phyloP scores from a whole-genome alignment of 139 green algal genomes.

The Astrephomene gubernaculifera region DNA sequence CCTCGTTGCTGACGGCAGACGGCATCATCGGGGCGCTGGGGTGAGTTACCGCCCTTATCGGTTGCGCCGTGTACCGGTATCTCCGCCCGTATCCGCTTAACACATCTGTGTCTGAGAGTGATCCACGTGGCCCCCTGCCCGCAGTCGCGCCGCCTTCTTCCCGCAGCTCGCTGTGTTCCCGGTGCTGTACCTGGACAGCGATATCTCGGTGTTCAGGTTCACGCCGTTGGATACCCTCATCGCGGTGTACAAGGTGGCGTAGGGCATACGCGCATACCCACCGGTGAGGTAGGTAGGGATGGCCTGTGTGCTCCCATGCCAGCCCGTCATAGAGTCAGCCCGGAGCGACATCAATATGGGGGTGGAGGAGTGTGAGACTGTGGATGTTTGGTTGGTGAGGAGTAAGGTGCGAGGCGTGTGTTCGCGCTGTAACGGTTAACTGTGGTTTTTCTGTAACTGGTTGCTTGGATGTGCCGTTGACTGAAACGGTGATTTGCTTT shows the following conservation, averaged over 20 bases:
- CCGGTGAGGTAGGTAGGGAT: too few relatives aligned
- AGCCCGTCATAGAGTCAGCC: too few relatives aligned
- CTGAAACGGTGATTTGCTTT: too few relatives aligned
- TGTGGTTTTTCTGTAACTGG: too few relatives aligned
- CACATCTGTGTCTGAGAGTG: background rate
- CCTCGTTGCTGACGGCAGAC: background rate
- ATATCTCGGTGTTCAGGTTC: slow-evolving; percentile 68
- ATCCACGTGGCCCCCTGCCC: too few relatives aligned
- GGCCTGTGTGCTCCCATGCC: too few relatives aligned
- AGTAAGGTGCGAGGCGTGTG: too few relatives aligned
- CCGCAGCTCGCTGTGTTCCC: slow-evolving; percentile 62
- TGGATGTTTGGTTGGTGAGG: too few relatives aligned
- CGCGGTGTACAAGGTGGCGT: slow-evolving; percentile 26
- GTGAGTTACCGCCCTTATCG: slow-evolving; percentile 14
- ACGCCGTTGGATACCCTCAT: slow-evolving; percentile 62
- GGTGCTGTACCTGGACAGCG: slow-evolving; percentile 60
- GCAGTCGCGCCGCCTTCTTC: slow-evolving; percentile 59
- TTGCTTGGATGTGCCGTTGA: too few relatives aligned
- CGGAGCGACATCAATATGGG: too few relatives aligned
- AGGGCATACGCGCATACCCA: background rate
- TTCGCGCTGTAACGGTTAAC: too few relatives aligned
- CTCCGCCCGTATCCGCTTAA: background rate
- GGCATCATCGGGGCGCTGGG: background rate
- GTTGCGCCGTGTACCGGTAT: background rate
- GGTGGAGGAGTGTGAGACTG: too few relatives aligned